A percentile compares a stretch with the other conserved stretches of the same genome.
These are phyloP conservation scores for Ascochyta viciae-villosae DNA, from an alignment of 2,329 filamentous ascomycete species.

Conservation along the genomic window DNA sequence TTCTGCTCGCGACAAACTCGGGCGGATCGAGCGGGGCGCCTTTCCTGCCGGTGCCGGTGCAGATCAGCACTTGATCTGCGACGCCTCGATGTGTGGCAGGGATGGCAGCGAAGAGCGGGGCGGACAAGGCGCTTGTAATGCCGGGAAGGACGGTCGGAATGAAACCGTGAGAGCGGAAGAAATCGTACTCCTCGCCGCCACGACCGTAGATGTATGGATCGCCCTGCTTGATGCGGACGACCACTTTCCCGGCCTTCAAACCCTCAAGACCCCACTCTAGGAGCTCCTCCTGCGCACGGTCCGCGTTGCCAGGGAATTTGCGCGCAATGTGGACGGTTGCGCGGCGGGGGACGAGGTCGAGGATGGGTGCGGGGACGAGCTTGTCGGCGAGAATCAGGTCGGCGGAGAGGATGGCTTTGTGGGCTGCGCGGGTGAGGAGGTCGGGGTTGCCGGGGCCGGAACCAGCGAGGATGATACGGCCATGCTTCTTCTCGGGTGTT, in stretches of 20 bases:
- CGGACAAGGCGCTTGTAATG: slow-evolving; percentile 85
- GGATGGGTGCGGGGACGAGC: slow-evolving; percentile 81
- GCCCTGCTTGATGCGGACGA: slow-evolving; percentile 92
- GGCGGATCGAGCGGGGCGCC: slow-evolving; percentile 84
- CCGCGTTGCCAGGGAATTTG: slow-evolving; percentile 97
- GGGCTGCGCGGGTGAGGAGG: slow-evolving; percentile 82
- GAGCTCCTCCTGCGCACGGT: slow-evolving; percentile 89
- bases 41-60: slow-evolving; percentile 93
- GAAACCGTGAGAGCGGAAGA: slow-evolving; percentile 77
- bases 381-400: slow-evolving; percentile 87
- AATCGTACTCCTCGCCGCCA: slow-evolving; percentile 89
- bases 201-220: slow-evolving; percentile 97
- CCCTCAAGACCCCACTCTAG: slow-evolving; percentile 78
- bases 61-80: slow-evolving; percentile 92
- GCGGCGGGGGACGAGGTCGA: slow-evolving; percentile 88
- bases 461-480: slow-evolving; percentile 85
- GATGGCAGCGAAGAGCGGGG: slow-evolving; percentile 86
- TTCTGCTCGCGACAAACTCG: slow-evolving; percentile 75
- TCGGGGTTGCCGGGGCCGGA: slow-evolving; percentile 93
- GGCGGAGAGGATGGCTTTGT: slow-evolving; percentile 76
- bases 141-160: slow-evolving; percentile 80
- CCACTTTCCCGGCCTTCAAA: slow-evolving; percentile 73
- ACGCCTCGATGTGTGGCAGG: slow-evolving; percentile 89
- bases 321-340: slow-evolving; percentile 90
- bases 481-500: slow-evolving; percentile 51